Evolutionary conservation across 768 basidiomycete species (phyloP), one percentile per base, ranked within the genome.

Genomic region (Suillus americanus): DNA sequence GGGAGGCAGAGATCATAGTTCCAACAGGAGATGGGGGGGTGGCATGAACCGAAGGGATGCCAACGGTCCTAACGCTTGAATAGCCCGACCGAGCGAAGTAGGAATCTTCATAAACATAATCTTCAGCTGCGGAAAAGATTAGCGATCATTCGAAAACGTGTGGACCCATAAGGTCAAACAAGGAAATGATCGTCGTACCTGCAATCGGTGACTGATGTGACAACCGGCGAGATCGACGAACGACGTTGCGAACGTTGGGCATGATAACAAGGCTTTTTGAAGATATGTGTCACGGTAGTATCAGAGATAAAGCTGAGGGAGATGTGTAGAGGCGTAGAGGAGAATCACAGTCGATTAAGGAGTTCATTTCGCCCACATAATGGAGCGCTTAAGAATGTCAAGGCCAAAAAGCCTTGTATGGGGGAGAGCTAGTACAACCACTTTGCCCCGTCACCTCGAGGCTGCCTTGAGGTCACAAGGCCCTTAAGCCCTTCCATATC

Each of bases 141-240:
- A 77, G 75, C 69, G 76, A 62, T 74, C 74, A 67, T 73, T 70
- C 72, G 72, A 77, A 73, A 75, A 71, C 20, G 46, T 16, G 69
- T 69, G 71, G 70, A 72, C 68, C 64, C 65, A 68, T 54, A 67
- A 63, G 51, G 64, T 62, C 63, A 68, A 68, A 72, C 57, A 63
- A 54, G 63, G 61, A 14, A 60, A n/a, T 14, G 60, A 73, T 56
- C 69, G 56, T 57, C 77, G 71, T 75, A 70, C 78, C 74, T 48
- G 79, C 65, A 66, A 70, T 67, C 25, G 81, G 79, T 12, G 74
- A 73, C 70, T 77, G 80, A 63, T 72, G 77, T 14, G 82, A 82
- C 20, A 83, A 71, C 54, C 83, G 74, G 46, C 82, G 80, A 30
- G 83, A 85, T 64, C 75, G 79, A 60, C 82, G 80, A 51, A 71